Base-by-base conservation (phyloP, 73 alveolate species). In the Urostyla sp. region DNA sequence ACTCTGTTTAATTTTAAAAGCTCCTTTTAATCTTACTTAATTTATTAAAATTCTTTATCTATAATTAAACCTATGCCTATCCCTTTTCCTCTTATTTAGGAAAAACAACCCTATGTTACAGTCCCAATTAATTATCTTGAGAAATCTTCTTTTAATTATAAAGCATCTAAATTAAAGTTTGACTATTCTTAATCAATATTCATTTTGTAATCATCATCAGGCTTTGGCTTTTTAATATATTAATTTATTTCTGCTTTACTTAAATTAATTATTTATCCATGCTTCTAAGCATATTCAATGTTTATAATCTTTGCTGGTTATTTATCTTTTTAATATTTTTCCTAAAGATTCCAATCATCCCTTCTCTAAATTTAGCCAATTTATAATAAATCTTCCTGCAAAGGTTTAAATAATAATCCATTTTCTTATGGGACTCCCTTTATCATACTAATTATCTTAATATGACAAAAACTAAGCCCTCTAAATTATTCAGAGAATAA, bases 391-490 rank as follows among this genome's bases (percentile, higher is more conserved):
- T 69, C 83, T 24, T 69, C 51, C n/a, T 69, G 36, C n/a, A 13
- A 27, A 24, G 69, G 67, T 4, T 27, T 6, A 40, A 49, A 69
- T 45, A 69, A 16, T 54, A 48, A 37, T 8, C 72, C 83, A 4
- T 59, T 59, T 31, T 10, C 72, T 53, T 69, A 46, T 24, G 54
- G 66, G 3, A 69, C 83, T 48, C 83, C 83, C 48, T 69, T 44
- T 1, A 15, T 0, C 13, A 46, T 27, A 49, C 72, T 49, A 23
- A 49, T 31, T 10, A 69, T 3, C 4, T 69, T 69, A 3, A 48
- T 21, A 23, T 34, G 34, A n/a, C n/a, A n/a, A n/a, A n/a, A n/a
- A n/a, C n/a, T n/a, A n/a, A n/a, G n/a, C n/a, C n/a, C n/a, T 38
- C 38, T 23, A 8, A 46, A 69, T 16, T 45, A 2, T 1, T 27